Percentiles rank a stretch among this genome's conserved stretches.
These are phyloP conservation scores for Rhynchosporium secalis DNA, from an alignment of 2,329 filamentous ascomycete species.

Conservation along the genomic window DNA sequence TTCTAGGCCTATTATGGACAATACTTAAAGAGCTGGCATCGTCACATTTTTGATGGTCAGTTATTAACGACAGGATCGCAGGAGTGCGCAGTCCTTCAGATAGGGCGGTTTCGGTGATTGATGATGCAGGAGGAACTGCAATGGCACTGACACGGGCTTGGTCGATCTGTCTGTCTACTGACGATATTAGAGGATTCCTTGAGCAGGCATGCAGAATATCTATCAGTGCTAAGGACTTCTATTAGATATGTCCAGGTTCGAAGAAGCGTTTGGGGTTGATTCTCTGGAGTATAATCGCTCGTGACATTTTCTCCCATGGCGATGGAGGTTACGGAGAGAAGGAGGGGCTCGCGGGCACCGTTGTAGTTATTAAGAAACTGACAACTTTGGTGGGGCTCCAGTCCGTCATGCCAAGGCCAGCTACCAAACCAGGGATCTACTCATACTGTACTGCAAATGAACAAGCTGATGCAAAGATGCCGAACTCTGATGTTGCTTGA, in stretches of 20 bases:
- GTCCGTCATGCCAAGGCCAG: background rate
- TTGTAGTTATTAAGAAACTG: background rate
- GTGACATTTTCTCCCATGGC: background rate
- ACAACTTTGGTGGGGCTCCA: background rate
- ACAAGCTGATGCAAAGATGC: background rate
- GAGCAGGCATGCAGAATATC: background rate
- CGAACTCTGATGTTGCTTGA: background rate
- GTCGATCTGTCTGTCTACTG: too few species aligned
- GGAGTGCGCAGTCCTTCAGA: background rate
- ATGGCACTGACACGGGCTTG: background rate
- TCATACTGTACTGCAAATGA: background rate
- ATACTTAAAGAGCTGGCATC: background rate
- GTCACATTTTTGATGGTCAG: too few species aligned
- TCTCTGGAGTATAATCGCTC: background rate
- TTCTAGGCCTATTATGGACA: too few species aligned
- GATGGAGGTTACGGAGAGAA: background rate
- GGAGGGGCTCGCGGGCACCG: background rate
- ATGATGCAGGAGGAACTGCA: background rate
- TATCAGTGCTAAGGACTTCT: background rate
- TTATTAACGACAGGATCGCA: background rate
- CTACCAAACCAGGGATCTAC: background rate
- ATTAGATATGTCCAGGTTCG: background rate
- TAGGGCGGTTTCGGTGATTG: background rate
- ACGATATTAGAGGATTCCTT: too few species aligned
- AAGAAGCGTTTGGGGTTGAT: background rate